Base-by-base conservation (phyloP, 805 yeast genomes). In the Hanseniaspora guilliermondii region DNA sequence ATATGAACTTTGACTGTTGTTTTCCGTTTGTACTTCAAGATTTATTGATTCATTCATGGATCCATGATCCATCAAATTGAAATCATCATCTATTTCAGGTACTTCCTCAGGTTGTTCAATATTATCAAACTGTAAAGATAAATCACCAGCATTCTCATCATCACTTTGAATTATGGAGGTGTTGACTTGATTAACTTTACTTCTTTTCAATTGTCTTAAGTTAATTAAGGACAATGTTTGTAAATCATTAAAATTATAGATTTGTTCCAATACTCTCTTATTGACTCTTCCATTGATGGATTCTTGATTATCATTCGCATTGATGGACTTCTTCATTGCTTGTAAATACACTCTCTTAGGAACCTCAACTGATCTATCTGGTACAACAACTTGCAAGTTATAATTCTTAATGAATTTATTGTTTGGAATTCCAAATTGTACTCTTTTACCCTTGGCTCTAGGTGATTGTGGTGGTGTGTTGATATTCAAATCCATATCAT, bases 291-390 rank as follows among this genome's bases (percentile, higher is more conserved):
- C 40, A 17, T 35, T 17, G n/a, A 22, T 38, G 56, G 55, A 2
- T 55, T 48, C 25, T 5, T 30, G 9, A 14, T 32, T 25, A 32
- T 39, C 8, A 9, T 6, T 22, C 33, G 12, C 33, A 2, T 9
- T 14, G 4, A 30, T 2, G 14, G 33, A 30, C 3, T 36, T 37
- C 14, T 30, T 19, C 30, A 25, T 21, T n/a, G 35, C 24, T 25
- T 52, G 21, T 21, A 19, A 17, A 36, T 19, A 45, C 17, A 19
- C 41, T 37, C 56, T 64, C n/a, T 62, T 64, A n/a, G 63, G 56
- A 2, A 45, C 30, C 27, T 52, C 55, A 45, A 37, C 40, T 19
- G 37, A 64, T 33, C 62, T 57, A 22, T 66, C 65, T 37, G 58
- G 57, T 14, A 61, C 58, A 30, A 55, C 40, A 12, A 46, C 33